Base-by-base conservation (phyloP, 2,329 filamentous ascomycete genomes). In the Tolypocladium endophyticum region DNA sequence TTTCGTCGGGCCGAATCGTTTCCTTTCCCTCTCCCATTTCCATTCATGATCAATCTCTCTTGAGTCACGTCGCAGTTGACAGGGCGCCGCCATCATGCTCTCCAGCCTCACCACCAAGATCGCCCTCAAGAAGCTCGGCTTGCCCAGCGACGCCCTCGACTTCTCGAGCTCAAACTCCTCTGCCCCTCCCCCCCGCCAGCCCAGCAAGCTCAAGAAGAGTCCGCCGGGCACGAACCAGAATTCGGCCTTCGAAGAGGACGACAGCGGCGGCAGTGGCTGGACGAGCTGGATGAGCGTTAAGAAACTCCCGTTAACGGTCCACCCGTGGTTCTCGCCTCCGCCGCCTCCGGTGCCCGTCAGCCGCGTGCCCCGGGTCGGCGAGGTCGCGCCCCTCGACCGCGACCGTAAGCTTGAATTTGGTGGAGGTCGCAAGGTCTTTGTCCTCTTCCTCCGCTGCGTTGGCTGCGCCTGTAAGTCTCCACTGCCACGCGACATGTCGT, bases 41-140 rank as follows among this genome's bases (percentile, higher is more conserved):
- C 30, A 8, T 35, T 9, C 25, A 38, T 47, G 25, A 33, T n/a
- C 28, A 35, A 53, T 43, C 35, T 36, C 45, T 45, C 36, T 28
- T 36, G 25, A 23, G 23, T 28, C 35, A 14, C 30, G 7, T n/a
- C 1, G 50, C 30, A 30, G 20, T 43, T 23, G 33, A 41, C 47
- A 7, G 20, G 28, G 36, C 55, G 16, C 45, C 30, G 45, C 55
- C 58, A 72, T 66, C 59, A 85, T 85, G 82, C 77, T 85, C 67
- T 78, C 79, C 65, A 79, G 74, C 63, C 71, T 86, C 60, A 77
- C 79, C 20, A 81, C 82, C 54, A 85, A 85, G 70, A 72, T 85
- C 63, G 83, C 82, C 62, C 74, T 86, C 64, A 81, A 77, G 64
- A 84, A 82, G 68, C 77, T 77, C 57, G 82, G 83, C 67, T 69